Base-by-base conservation (phyloP, 1,284 basidiomycete species). In the Austroboletus olivaceoglutinosus region DNA sequence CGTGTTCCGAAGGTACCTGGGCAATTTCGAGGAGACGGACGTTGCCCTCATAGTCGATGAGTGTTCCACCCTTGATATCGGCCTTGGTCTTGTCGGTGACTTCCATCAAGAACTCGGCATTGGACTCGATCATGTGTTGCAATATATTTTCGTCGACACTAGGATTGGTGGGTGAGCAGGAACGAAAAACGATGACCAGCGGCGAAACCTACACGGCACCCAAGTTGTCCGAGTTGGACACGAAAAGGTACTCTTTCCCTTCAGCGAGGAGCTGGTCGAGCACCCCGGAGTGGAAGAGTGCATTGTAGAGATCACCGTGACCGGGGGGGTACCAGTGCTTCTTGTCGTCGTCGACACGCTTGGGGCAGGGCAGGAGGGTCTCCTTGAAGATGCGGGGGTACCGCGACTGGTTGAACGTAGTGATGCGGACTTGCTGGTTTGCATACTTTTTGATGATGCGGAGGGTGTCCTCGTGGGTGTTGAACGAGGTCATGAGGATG, bases 41-140 rank as follows among this genome's bases (percentile, higher is more conserved):
- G 38, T 85, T 87, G 52, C 96, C 97, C 45, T 99, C 91, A 70
- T 98, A 98, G 72, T 98, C 92, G 68, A 98, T 94, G 62, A 98
- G 82, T 46, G 97, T 99, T 76, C 97, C 97, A 82, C 97, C 97
- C 80, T 99, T 99, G 76, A 99, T 89, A 72, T 99, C 97, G 53
- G 97, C 97, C 82, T 99, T 99, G 69, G 97, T 99, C 86, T 99
- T 99, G 81, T 99, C 96, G 5, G 97, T 99, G 58, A 99, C 94
- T 75, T 99, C 96, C 94, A 97, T 97, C 69, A 98, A 71, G 78
- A 96, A 97, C 74, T 96, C 93, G 45, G 91, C 84, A 61, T 89
- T 78, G 12, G 82, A 80, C 63, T 94, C 86, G 53, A 93, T 87
- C 89, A 97, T 95, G 74, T 94, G 91, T 71, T 93, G 88, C 52